These are phyloP conservation scores for Gracilaria caudata DNA, from an alignment of 23 red algal genomes.

Conservation along the genomic window DNA sequence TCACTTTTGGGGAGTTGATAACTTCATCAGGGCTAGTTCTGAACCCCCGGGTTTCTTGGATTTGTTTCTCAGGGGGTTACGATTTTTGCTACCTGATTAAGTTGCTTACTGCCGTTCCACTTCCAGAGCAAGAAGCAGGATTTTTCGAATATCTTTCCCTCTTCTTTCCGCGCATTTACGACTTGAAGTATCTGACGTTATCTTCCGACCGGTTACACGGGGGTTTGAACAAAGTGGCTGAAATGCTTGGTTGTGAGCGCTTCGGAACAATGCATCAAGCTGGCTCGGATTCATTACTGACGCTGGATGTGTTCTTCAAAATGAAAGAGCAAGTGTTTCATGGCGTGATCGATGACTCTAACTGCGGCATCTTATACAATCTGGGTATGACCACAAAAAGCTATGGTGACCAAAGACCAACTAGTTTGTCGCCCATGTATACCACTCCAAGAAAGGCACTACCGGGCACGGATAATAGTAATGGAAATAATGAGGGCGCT, in stretches of 20 bases:
- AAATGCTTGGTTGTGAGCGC: constrained; percentile 73
- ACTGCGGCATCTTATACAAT: constrained; percentile 59
- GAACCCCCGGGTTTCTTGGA: constrained; percentile 85
- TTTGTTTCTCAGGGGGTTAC: constrained; percentile 90
- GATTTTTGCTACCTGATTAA: constrained; percentile 97
- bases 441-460: constrained; percentile 25
- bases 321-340: constrained; percentile 71
- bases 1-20: constrained; percentile 90
- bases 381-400: constrained; percentile 28
- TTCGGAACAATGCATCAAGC: constrained; percentile 92
- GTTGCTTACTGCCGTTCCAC: constrained; percentile 63
- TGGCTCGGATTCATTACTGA: constrained; percentile 84
- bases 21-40: constrained; percentile 90
- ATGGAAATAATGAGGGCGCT: constrained; percentile 6
- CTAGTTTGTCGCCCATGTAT: background rate
- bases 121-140: constrained; percentile 76
- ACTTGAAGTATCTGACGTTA: constrained; percentile 90
- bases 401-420: background rate
- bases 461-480: constrained; percentile 12
- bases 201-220: constrained; percentile 79
- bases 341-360: constrained; percentile 40
- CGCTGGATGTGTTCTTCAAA: constrained; percentile 83
- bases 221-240: constrained; percentile 90
- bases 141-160: constrained; percentile 87
- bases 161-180: constrained; percentile 94